Evolutionary conservation across 1,139 yeast genomes (phyloP).

Genomic region (Meyerozyma elateridarum): DNA sequence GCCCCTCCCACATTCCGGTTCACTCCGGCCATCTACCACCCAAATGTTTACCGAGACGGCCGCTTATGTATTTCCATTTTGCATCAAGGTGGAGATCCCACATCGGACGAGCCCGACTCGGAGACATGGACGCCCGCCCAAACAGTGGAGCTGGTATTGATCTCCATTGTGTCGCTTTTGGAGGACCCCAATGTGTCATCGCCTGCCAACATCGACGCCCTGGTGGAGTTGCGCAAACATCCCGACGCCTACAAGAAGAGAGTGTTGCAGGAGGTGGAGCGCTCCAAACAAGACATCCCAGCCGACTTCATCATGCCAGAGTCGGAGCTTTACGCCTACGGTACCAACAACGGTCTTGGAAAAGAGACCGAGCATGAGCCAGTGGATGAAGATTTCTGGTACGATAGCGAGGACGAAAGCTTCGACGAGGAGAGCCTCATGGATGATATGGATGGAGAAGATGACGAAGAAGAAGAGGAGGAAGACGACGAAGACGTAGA

Average conservation of each 20-base stretch:
- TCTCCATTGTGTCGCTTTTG: slow-evolving; percentile 81
- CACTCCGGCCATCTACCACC: slow-evolving; percentile 94
- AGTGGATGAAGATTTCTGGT: slow-evolving; percentile 85
- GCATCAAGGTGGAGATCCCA: slow-evolving; percentile 86
- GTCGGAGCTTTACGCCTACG: slow-evolving; percentile 54
- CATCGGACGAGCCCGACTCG: slow-evolving; percentile 85
- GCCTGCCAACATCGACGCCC: slow-evolving; percentile 97
- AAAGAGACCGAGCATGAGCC: slow-evolving; percentile 54
- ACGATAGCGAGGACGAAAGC: slow-evolving; percentile 59
- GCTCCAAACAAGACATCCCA: slow-evolving; percentile 82
- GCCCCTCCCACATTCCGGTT: slow-evolving; percentile 89
- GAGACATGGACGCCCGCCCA: slow-evolving; percentile 98
- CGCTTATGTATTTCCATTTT: slow-evolving; percentile 86
- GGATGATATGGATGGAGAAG: slow-evolving; percentile 51
- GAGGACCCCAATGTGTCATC: slow-evolving; percentile 92
- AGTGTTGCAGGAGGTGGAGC: slow-evolving; percentile 77
- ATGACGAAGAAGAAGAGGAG: slow-evolving; percentile 54
- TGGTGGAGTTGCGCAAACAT: slow-evolving; percentile 84
- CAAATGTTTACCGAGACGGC: slow-evolving; percentile 92
- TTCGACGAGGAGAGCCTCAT: slow-evolving; percentile 52
- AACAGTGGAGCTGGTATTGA: slow-evolving; percentile 85
- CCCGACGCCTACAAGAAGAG: slow-evolving; percentile 75
- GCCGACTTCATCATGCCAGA: slow-evolving; percentile 80
- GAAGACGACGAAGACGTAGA: slow-evolving; percentile 47
- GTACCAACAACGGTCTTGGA: slow-evolving; percentile 35